Percentiles rank a stretch among this genome's conserved stretches.
Conservation (phyloP, 805 yeast species). For the Yarrowia sp. region DNA sequence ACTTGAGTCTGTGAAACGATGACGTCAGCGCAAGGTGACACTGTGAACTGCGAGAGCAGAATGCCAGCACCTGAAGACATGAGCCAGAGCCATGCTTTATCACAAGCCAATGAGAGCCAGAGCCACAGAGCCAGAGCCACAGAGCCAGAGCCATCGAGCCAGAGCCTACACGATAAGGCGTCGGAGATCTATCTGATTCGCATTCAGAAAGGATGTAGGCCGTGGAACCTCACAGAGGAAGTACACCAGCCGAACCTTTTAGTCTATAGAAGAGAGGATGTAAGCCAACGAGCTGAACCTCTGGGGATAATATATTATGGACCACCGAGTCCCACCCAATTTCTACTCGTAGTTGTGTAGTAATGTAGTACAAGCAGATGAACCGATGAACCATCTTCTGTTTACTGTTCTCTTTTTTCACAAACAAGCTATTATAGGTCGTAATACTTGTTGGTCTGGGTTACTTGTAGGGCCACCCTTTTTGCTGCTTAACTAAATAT, state of each 20-base stretch:
- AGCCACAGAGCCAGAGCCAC: conserved; percentile 4
- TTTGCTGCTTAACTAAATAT: too few species aligned
- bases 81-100: conserved; percentile 3
- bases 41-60: conserved; percentile 9
- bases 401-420: too few species aligned
- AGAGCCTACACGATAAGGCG: not conserved
- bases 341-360: not conserved
- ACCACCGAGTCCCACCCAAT: not conserved
- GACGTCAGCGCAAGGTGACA: conserved; percentile 1
- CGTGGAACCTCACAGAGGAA: conserved; percentile 1
- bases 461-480: too few species aligned
- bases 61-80: not conserved
- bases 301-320: conserved; percentile 1
- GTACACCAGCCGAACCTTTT: conserved; percentile 1
- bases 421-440: too few species aligned
- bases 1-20: conserved; percentile 2
- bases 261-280: not conserved
- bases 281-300: not conserved
- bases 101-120: not conserved
- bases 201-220: conserved; percentile 1
- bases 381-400: too few species aligned
- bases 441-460: too few species aligned
- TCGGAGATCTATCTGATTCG: conserved; percentile 11
- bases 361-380: not conserved
- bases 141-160: conserved; percentile 3